phyloP scores from a whole-genome alignment of 208 protist genomes.

The Trypanosoma vivax region DNA sequence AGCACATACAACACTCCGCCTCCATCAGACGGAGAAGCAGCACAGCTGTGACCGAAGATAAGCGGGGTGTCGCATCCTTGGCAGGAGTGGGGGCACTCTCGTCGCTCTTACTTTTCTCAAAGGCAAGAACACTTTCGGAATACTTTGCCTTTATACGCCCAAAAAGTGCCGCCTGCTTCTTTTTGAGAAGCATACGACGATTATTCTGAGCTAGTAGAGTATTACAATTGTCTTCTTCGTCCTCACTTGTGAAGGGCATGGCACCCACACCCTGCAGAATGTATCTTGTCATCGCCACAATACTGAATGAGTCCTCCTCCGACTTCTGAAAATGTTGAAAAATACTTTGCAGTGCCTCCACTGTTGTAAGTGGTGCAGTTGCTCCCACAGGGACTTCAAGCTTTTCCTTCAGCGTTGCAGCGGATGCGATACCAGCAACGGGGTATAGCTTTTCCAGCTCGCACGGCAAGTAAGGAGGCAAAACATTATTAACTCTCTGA shows the following conservation, averaged over 20 bases:
- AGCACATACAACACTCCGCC: slow-evolving; percentile 71
- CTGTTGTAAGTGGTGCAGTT: not conserved
- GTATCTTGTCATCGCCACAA: slow-evolving; percentile 45
- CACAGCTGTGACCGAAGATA: slow-evolving; percentile 9
- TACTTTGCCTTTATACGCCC: slow-evolving; percentile 40
- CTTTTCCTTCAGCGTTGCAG: slow-evolving; percentile 36
- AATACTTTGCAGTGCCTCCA: slow-evolving; percentile 38
- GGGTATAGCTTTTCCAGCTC: slow-evolving; percentile 27
- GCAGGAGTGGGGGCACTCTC: not conserved
- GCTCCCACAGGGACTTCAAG: slow-evolving; percentile 23
- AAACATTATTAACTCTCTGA: slow-evolving; percentile 3
- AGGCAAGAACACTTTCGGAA: slow-evolving; percentile 12
- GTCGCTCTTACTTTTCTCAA: no score
- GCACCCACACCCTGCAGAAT: slow-evolving; percentile 31
- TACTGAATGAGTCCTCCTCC: slow-evolving; percentile 37
- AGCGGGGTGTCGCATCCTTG: not conserved
- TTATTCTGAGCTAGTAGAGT: no score
- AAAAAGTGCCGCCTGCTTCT: slow-evolving; percentile 58
- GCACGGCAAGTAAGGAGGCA: slow-evolving; percentile 20
- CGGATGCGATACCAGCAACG: slow-evolving; percentile 25
- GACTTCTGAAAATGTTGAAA: slow-evolving; percentile 23
- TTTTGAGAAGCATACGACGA: slow-evolving; percentile 48
- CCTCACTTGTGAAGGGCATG: slow-evolving; percentile 16
- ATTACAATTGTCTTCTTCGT: slow-evolving; percentile 2
- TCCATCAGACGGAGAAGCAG: slow-evolving; percentile 42